phyloP scores from a whole-genome alignment of 768 basidiomycete species.

The Boletus speciosus region DNA sequence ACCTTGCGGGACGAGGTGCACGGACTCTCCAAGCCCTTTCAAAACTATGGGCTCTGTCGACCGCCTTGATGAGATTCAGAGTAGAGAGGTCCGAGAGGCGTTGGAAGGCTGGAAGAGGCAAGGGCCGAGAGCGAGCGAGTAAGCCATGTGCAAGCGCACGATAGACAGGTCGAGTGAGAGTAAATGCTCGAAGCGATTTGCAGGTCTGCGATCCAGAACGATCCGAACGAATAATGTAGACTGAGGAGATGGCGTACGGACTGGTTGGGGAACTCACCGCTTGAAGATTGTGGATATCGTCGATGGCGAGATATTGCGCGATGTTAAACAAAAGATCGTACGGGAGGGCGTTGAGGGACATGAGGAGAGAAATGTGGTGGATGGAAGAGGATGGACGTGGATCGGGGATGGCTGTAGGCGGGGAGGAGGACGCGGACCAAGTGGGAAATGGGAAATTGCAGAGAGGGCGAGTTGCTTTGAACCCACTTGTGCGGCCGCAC shows the following conservation, averaged over 20 bases:
- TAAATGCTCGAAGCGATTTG: constrained; percentile 56
- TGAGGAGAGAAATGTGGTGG: background rate
- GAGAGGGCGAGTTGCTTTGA: constrained; percentile 3
- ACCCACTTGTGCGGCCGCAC: constrained; percentile 3
- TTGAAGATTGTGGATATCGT: constrained; percentile 60
- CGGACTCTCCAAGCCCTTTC: constrained; percentile 62
- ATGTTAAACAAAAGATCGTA: constrained; percentile 72
- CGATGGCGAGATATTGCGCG: constrained; percentile 55
- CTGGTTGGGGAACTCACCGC: constrained; percentile 41
- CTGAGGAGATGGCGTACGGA: background rate
- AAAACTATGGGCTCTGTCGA: constrained; percentile 58
- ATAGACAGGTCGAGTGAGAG: constrained; percentile 65
- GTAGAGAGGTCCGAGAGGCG: constrained; percentile 64
- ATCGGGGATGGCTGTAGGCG: constrained; percentile 1
- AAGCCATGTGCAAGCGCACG: constrained; percentile 60
- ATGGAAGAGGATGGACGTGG: background rate
- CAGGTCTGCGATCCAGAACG: constrained; percentile 45
- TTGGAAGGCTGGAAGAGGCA: constrained; percentile 69
- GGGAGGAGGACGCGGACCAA: constrained; percentile 10
- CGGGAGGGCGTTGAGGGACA: constrained; percentile 47
- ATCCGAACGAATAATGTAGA: background rate
- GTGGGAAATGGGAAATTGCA: constrained; percentile 13
- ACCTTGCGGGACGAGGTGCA: constrained; percentile 48
- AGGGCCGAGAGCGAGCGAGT: constrained; percentile 61
- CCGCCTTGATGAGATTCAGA: constrained; percentile 55